Evolutionary conservation across 345 rosid genomes (phyloP).

Genomic region (Carallia brachiata): DNA sequence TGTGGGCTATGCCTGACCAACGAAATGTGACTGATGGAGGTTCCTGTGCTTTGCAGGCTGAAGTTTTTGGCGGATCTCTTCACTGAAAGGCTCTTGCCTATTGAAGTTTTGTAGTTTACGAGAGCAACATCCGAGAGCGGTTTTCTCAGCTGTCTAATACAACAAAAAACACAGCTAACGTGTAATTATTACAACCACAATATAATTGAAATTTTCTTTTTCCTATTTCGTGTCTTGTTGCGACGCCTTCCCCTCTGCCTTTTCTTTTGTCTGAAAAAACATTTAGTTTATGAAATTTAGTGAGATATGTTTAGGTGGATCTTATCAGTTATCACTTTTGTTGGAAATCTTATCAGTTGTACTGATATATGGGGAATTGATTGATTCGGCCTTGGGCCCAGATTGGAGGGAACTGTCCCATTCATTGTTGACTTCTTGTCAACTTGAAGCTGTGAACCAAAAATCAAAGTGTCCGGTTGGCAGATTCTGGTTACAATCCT

Average conservation of each 20-base stretch:
- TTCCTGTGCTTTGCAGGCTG: constrained; percentile 33
- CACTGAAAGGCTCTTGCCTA: constrained; percentile 20
- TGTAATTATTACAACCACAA: constrained; percentile 42
- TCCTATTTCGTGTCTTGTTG: not conserved
- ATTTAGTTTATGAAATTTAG: not conserved
- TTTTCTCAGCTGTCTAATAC: constrained; percentile 20
- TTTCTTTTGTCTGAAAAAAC: not conserved
- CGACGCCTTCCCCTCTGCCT: not conserved
- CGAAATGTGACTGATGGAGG: not conserved
- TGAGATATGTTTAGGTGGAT: not conserved
- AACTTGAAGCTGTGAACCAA: not conserved
- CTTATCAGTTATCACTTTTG: too few relatives aligned
- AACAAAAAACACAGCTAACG: constrained; percentile 29
- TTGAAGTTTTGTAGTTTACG: constrained; percentile 41
- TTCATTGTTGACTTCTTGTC: not conserved
- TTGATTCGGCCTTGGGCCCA: not conserved
- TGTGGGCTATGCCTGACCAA: not conserved
- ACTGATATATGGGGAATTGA: not conserved
- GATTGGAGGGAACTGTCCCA: not conserved
- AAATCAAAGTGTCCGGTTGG: too few relatives aligned
- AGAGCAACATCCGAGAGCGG: constrained; percentile 14
- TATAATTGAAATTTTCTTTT: constrained; percentile 1
- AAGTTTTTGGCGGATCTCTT: constrained; percentile 13
- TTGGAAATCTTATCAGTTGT: not conserved
- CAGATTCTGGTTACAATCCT: too few relatives aligned